Evolutionary conservation across 257 asterid species (phyloP).

Genomic region (Jasminum sambac): DNA sequence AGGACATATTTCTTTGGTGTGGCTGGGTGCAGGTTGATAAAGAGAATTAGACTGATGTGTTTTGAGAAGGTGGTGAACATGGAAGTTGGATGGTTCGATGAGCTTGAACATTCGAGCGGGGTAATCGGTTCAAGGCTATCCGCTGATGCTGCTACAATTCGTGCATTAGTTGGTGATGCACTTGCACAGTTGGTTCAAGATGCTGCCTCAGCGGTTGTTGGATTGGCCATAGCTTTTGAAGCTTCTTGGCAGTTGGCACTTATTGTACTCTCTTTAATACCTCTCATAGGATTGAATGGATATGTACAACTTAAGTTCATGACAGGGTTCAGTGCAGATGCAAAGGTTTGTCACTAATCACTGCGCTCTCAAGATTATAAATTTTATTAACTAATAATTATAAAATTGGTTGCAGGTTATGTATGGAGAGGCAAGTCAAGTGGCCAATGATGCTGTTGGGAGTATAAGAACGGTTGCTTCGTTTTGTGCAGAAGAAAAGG

Average conservation of each 20-base stretch:
- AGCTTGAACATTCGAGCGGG: slow-evolving; percentile 78
- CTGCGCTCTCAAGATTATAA: not conserved
- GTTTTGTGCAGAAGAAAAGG: slow-evolving; percentile 61
- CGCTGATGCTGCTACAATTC: slow-evolving; percentile 76
- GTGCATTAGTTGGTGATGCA: slow-evolving; percentile 86
- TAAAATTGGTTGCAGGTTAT: slow-evolving; percentile 41
- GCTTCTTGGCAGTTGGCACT: slow-evolving; percentile 85
- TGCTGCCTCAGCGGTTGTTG: slow-evolving; percentile 55
- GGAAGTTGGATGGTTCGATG: slow-evolving; percentile 93
- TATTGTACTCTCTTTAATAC: slow-evolving; percentile 64
- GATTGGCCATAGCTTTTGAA: slow-evolving; percentile 61
- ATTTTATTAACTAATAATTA: not conserved
- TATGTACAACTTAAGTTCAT: slow-evolving; percentile 58
- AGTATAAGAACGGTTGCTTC: slow-evolving; percentile 73
- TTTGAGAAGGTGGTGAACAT: slow-evolving; percentile 82
- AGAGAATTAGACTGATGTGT: slow-evolving; percentile 72
- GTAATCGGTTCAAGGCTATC: slow-evolving; percentile 83
- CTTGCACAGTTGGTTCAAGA: slow-evolving; percentile 85
- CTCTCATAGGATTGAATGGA: slow-evolving; percentile 66
- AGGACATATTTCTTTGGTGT: slow-evolving; percentile 75
- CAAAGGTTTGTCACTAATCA: slow-evolving; percentile 50
- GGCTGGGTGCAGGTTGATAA: slow-evolving; percentile 78
- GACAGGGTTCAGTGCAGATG: slow-evolving; percentile 80
- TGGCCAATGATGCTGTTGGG: slow-evolving; percentile 67
- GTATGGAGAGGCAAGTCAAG: slow-evolving; percentile 76